A percentile compares a stretch with the other conserved stretches of the same genome.
These are phyloP conservation scores for Artemisia argyi DNA, from an alignment of 129 eudicot species.

Conservation along the genomic window DNA sequence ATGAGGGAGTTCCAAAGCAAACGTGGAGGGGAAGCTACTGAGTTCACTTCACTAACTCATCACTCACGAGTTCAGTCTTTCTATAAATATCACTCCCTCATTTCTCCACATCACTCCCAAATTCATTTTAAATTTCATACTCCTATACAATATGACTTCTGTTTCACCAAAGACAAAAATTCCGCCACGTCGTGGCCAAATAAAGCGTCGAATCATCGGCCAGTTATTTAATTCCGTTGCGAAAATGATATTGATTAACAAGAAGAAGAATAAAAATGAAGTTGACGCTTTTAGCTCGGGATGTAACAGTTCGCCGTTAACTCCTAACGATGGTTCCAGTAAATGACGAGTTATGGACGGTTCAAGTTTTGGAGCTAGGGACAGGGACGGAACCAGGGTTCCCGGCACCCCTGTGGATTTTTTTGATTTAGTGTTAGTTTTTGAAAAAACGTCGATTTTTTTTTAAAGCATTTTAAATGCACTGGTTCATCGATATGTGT, in stretches of 20 bases:
- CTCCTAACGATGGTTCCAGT: constrained; percentile 16
- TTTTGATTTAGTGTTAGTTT: too few relatives aligned
- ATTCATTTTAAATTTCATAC: background rate
- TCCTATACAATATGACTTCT: constrained; percentile 6
- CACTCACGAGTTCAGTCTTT: background rate
- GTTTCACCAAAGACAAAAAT: background rate
- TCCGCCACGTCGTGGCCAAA: constrained; percentile 24
- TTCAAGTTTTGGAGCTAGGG: too few relatives aligned
- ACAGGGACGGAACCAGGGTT: too few relatives aligned
- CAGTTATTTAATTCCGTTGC: constrained; percentile 18
- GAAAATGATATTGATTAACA: background rate
- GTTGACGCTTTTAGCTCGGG: background rate
- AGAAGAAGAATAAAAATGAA: constrained; percentile 17
- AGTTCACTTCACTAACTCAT: background rate
- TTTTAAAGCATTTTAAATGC: too few relatives aligned
- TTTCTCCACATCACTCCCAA: background rate
- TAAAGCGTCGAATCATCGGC: constrained; percentile 14
- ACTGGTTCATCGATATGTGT: too few relatives aligned
- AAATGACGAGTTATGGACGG: background rate
- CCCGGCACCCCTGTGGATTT: too few relatives aligned
- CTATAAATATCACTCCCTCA: background rate
- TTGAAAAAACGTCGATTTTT: too few relatives aligned
- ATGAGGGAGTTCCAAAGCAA: background rate
- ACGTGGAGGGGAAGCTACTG: constrained; percentile 11
- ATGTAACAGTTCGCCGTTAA: background rate